Conservation (phyloP, 192 early-diverging fungal species). For the Linnemannia elongata region DNA sequence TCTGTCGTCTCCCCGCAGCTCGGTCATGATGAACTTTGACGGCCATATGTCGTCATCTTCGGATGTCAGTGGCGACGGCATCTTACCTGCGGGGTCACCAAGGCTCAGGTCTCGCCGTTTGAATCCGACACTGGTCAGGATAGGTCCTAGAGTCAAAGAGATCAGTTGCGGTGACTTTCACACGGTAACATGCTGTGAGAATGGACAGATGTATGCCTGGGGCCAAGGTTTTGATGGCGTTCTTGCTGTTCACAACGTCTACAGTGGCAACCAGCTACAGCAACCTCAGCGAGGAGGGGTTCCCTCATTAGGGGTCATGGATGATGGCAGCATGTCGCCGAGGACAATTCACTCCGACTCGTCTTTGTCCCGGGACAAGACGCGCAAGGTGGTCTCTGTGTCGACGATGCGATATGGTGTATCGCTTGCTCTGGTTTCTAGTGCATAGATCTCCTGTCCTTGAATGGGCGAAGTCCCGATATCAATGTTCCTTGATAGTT, state of each 20-base stretch:
- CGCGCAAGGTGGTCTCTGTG: slow-evolving; percentile 17
- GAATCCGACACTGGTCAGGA: slow-evolving; percentile 26
- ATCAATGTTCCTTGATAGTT: background rate
- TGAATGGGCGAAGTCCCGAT: background rate
- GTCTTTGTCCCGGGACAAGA: background rate
- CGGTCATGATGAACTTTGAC: background rate
- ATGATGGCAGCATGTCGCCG: background rate
- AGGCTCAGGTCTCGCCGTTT: background rate
- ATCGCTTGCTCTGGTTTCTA: slow-evolving; percentile 27
- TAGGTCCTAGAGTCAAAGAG: slow-evolving; percentile 32
- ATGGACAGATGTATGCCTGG: slow-evolving; percentile 42
- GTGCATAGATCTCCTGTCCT: background rate
- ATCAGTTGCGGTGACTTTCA: slow-evolving; percentile 47
- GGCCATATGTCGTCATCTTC: background rate
- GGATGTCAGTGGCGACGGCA: background rate
- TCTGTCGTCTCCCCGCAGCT: background rate
- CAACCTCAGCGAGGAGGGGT: too few species aligned
- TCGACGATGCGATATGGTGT: slow-evolving; percentile 34
- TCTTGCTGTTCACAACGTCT: slow-evolving; percentile 18
- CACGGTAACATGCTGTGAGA: slow-evolving; percentile 32
- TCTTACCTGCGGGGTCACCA: background rate
- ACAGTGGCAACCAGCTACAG: background rate
- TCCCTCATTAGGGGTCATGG: too few species aligned
- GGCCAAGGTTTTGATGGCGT: slow-evolving; percentile 36
- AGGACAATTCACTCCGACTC: background rate